Evolutionary conservation across 352 stramenopile genomes (phyloP).

Genomic region (Phytophthora aleatoria): DNA sequence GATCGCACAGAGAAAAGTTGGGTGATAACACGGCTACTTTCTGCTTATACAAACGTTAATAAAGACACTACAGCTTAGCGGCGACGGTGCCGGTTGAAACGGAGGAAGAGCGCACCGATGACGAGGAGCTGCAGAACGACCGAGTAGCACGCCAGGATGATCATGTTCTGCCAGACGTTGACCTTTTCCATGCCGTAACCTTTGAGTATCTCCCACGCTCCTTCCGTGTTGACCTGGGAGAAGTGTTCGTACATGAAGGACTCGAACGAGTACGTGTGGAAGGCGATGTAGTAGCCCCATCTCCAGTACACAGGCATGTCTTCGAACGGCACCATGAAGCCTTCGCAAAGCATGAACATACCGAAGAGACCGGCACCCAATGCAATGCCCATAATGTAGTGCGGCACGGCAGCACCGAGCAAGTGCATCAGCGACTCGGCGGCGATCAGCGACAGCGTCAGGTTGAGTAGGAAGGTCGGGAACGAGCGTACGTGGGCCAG

Average conservation of each 20-base stretch:
- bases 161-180: constrained; percentile 56
- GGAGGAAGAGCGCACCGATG: constrained; percentile 45
- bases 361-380: constrained; percentile 80
- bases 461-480: constrained; percentile 64
- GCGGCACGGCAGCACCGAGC: constrained; percentile 74
- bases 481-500: constrained; percentile 66
- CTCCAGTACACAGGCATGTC: constrained; percentile 77
- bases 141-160: constrained; percentile 54
- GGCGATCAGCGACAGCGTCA: constrained; percentile 78
- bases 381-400: constrained; percentile 90
- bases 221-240: constrained; percentile 29
- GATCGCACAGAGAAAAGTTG: no score
- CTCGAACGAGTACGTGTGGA: constrained; percentile 90
- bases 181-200: constrained; percentile 66
- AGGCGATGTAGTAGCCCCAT: constrained; percentile 88
- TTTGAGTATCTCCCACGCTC: constrained; percentile 38
- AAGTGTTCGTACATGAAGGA: constrained; percentile 89
- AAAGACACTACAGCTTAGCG: constrained; percentile 26
- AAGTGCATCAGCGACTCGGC: constrained; percentile 86
- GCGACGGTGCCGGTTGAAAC: constrained; percentile 40
- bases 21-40: no score
- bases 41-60: constrained; percentile 33
- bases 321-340: constrained; percentile 78
- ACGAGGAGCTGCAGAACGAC: constrained; percentile 60
- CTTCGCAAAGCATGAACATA: constrained; percentile 89